Evolutionary conservation across 768 basidiomycete genomes (phyloP).

Genomic region (Suillus subaureus): DNA sequence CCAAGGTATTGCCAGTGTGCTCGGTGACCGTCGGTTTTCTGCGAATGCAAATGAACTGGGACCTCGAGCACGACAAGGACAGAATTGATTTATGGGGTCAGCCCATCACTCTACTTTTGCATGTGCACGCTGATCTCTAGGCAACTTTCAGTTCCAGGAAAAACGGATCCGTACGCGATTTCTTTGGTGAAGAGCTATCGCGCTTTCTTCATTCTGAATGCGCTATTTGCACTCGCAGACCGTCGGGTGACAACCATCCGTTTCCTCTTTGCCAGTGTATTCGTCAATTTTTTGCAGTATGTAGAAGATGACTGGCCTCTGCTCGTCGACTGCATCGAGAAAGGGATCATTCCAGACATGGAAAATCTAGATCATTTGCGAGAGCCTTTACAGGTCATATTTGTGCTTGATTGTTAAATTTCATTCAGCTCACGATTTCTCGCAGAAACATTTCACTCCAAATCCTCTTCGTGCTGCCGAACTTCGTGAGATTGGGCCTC

Average conservation of each 20-base stretch:
- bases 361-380: constrained; percentile 5
- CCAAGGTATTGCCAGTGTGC: neutral
- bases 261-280: neutral
- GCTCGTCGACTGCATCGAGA: constrained; percentile 8
- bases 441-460: constrained; percentile 10
- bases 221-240: constrained; percentile 12
- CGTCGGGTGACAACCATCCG: constrained; percentile 1
- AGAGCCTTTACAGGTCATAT: constrained; percentile 3
- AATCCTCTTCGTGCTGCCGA: constrained; percentile 14
- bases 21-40: neutral
- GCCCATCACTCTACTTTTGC: neutral
- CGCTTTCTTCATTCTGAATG: constrained; percentile 13
- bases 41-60: neutral
- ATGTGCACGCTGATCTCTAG: neutral
- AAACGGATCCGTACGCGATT: constrained; percentile 21
- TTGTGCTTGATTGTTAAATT: neutral
- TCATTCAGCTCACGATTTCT: neutral
- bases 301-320: constrained; percentile 13
- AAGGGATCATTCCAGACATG: constrained; percentile 10
- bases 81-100: neutral
- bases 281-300: constrained; percentile 8
- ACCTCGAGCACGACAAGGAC: neutral
- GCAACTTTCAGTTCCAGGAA: constrained; percentile 13
- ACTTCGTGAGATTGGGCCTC: constrained; percentile 8
- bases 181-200: constrained; percentile 19